These are phyloP conservation scores for Mucor circinelloides DNA, from an alignment of 371 early-diverging fungal species.

Conservation along the genomic window DNA sequence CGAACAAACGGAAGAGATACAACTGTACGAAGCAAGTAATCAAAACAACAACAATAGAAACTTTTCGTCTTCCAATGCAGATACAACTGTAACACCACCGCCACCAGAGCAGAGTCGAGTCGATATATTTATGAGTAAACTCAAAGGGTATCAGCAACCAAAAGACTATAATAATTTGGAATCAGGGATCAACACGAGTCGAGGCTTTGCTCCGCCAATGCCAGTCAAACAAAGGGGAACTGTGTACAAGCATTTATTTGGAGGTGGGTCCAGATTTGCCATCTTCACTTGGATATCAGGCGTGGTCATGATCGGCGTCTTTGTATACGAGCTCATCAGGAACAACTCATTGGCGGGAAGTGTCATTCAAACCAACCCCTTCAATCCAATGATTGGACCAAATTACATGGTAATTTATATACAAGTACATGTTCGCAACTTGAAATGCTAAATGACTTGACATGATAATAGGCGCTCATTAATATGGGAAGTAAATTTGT, in stretches of 20 bases:
- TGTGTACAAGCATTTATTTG: slow-evolving; percentile 10
- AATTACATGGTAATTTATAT: slow-evolving; percentile 25
- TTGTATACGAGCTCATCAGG: slow-evolving; percentile 46
- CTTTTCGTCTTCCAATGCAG: neutral
- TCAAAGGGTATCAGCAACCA: slow-evolving; percentile 6
- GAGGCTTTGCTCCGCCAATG: neutral
- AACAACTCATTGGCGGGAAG: slow-evolving; percentile 27
- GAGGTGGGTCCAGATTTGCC: slow-evolving; percentile 6
- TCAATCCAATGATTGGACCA: slow-evolving; percentile 61
- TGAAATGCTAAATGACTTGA: neutral
- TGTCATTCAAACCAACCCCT: slow-evolving; percentile 31
- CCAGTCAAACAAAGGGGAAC: slow-evolving; percentile 10
- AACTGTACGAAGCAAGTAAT: slow-evolving; percentile 4
- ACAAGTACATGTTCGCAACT: neutral
- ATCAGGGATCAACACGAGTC: neutral
- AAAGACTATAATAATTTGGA: neutral
- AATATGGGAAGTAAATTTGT: slow-evolving; percentile 52
- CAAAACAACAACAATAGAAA: neutral
- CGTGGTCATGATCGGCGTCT: slow-evolving; percentile 41
- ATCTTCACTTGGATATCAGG: slow-evolving; percentile 51
- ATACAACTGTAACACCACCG: neutral
- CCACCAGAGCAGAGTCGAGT: slow-evolving; percentile 10
- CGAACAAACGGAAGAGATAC: slow-evolving; percentile 1
- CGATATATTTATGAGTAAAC: slow-evolving; percentile 13
- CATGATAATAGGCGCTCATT: slow-evolving; percentile 31